Percentiles rank a stretch among this genome's conserved stretches.
phyloP scores from a whole-genome alignment of 495 filamentous ascomycete genomes.

The Neurospora sp. region DNA sequence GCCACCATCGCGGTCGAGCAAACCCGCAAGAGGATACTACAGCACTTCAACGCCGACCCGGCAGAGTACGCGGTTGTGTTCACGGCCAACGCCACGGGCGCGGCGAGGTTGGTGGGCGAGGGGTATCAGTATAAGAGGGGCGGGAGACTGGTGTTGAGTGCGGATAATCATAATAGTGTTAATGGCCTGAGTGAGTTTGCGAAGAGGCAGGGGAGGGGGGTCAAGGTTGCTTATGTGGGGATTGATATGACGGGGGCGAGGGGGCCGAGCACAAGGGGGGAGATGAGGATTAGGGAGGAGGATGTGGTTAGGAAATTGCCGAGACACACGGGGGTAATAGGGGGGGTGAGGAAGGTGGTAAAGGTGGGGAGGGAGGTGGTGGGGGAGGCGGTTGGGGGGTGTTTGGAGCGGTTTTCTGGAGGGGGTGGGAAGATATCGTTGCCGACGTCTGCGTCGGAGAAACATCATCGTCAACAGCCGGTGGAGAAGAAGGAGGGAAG shows the following conservation, averaged over 20 bases:
- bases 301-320: constrained; percentile 1
- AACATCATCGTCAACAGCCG: neutral
- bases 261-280: neutral
- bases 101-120: constrained; percentile 46
- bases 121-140: constrained; percentile 22
- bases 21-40: constrained; percentile 36
- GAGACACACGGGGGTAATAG: neutral
- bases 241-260: neutral
- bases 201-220: neutral
- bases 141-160: constrained; percentile 10
- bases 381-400: neutral
- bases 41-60: constrained; percentile 46
- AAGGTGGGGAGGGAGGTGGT: neutral
- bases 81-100: constrained; percentile 49
- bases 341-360: neutral
- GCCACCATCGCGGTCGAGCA: constrained; percentile 36
- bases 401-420: neutral
- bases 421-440: neutral
- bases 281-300: constrained; percentile 8
- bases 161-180: constrained; percentile 30
- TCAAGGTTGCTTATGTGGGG: constrained; percentile 9
- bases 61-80: constrained; percentile 53
- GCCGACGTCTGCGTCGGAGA: neutral
- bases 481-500: neutral
- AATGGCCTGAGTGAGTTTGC: constrained; percentile 26